Evolutionary conservation across 1,284 basidiomycete species (phyloP), one percentile per base, ranked within the genome.

Genomic region (Cryptococcus sp.): DNA sequence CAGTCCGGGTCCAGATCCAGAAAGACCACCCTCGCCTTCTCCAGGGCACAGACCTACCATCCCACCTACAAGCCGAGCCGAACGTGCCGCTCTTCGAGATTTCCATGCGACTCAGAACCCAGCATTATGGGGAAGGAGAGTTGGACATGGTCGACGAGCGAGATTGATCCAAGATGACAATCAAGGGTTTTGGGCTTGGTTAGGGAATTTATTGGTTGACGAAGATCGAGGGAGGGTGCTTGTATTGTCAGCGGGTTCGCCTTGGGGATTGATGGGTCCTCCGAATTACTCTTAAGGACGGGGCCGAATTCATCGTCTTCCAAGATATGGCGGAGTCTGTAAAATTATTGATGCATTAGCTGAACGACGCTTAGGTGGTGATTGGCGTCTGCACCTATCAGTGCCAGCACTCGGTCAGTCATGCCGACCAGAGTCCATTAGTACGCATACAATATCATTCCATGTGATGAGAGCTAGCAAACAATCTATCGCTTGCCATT

Each of bases 81-180:
- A 18, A 25, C 19, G 18, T 7, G 36, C 36, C 7, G 56, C 59
- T 0, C 34, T 53, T 21, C 28, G 52, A 9, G 59, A 61, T 7
- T 58, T 45, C 18, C 19, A 40, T 13, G 41, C 40, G 19, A 46
- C 49, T 28, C 54, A 56, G 39, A 46, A 61, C 40, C 56, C 59
- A 4, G n/a, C 46, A 1, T 48, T 56, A n/a, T 61, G 59, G 59
- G 59, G 56, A 19, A 48, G 34, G 9, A 22, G 57, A n/a, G 18
- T 19, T n/a, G 25, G 49, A 22, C 52, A 43, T 24, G 52, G 50
- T 21, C 34, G 19, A 28, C 7, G 4, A 7, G 44, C 13, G 21
- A 7, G 21, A 18, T 11, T 13, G 16, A 18, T 7, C 14, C 1
- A 24, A 24, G 48, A 47, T n/a, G 40, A n/a, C 2, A 23, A 34